Conservation (phyloP, 805 yeast genomes). For the Teunomyces panamensis region DNA sequence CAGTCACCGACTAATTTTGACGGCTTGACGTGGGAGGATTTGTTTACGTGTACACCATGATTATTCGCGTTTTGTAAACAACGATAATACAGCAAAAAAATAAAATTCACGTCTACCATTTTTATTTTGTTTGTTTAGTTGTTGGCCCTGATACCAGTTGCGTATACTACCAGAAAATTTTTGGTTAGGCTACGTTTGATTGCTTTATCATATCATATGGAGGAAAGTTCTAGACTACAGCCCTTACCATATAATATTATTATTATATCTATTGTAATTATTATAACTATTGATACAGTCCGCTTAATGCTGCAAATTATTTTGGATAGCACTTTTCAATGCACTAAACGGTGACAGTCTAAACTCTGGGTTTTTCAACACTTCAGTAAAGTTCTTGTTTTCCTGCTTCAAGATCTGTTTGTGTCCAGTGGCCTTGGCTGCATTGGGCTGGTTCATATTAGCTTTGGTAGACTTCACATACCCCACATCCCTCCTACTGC, state of each 20-base stretch:
- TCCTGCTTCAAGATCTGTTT: constrained; percentile 57
- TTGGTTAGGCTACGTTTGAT: too few relatives aligned
- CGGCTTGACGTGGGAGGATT: not conserved
- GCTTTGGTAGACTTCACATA: constrained; percentile 21
- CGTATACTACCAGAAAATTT: not conserved
- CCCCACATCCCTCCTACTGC: constrained; percentile 5
- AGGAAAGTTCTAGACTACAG: too few relatives aligned
- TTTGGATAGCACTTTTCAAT: constrained; percentile 51
- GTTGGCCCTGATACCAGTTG: constrained; percentile 4
- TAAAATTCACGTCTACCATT: not conserved
- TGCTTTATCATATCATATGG: too few relatives aligned
- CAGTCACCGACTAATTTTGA: not conserved
- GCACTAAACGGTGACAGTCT: constrained; percentile 63
- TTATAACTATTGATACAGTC: too few relatives aligned
- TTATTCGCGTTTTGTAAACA: constrained; percentile 2
- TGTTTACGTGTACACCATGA: not conserved
- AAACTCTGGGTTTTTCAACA: constrained; percentile 53
- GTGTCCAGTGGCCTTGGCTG: constrained; percentile 36
- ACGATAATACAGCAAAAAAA: not conserved
- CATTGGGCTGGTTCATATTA: constrained; percentile 49
- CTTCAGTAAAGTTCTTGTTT: constrained; percentile 53
- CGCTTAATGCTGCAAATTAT: constrained; percentile 16
- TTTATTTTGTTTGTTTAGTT: too few relatives aligned
- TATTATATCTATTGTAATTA: too few relatives aligned
- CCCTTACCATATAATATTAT: too few relatives aligned